Percentiles rank a stretch among this genome's conserved stretches.
Evolutionary conservation across 2,329 filamentous ascomycete species (phyloP).

Genomic region (Stromatinia cepivora): DNA sequence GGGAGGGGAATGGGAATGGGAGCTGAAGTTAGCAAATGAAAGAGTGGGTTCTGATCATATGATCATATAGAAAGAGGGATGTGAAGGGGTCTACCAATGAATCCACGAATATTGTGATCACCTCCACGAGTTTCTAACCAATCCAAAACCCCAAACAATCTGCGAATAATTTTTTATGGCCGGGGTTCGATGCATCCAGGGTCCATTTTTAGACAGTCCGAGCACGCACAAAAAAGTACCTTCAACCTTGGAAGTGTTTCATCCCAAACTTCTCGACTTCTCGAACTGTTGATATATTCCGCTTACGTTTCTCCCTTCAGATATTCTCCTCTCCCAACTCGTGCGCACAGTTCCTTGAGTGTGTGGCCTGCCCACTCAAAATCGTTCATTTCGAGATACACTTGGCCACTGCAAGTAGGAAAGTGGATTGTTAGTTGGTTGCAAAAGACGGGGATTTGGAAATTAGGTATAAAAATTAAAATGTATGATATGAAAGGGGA

Average conservation of each 20-base stretch:
- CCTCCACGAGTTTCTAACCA: no score
- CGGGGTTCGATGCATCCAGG: not conserved
- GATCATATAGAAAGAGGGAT: no score
- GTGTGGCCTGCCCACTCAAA: constrained; percentile 66
- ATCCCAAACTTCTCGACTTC: not conserved
- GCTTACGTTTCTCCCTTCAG: constrained; percentile 15
- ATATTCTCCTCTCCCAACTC: constrained; percentile 47
- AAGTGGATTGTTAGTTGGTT: not conserved
- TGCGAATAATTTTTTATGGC: not conserved
- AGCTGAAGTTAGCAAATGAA: no score
- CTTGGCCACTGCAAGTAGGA: constrained; percentile 63
- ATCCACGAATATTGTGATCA: no score
- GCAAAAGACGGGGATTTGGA: constrained; percentile 11
- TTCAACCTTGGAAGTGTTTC: not conserved
- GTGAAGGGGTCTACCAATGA: no score
- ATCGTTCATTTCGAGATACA: constrained; percentile 78
- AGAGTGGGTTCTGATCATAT: no score
- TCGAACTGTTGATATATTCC: not conserved
- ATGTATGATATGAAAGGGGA: not conserved
- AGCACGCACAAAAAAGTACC: constrained; percentile 2
- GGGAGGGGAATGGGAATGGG: no score
- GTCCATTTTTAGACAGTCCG: not conserved
- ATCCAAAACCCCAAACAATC: not conserved
- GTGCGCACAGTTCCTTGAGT: constrained; percentile 50
- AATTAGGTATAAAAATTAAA: not conserved